These are phyloP conservation scores for Vitellaria paradoxa DNA, from an alignment of 179 eudicot genomes.

Conservation along the genomic window DNA sequence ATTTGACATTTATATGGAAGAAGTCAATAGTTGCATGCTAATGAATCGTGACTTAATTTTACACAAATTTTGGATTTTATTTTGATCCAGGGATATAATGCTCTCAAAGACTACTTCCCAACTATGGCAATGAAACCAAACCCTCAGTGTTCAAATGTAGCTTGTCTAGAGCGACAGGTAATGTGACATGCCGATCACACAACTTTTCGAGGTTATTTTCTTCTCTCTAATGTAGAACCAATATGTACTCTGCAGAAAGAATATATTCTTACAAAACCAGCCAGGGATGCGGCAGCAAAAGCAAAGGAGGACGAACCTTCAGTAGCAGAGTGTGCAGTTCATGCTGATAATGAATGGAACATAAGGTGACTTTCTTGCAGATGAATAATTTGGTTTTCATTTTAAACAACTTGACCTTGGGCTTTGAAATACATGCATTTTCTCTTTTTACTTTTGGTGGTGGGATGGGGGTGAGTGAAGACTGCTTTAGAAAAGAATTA, in stretches of 20 bases:
- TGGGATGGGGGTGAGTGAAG: background rate
- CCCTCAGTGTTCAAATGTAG: conserved; percentile 77
- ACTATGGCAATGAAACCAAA: conserved; percentile 99
- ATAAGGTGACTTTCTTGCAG: conserved; percentile 50
- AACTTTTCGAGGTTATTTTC: conserved; percentile 4
- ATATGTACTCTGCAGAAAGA: conserved; percentile 51
- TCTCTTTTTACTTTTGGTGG: no score
- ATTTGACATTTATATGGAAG: background rate
- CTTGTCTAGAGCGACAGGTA: conserved; percentile 93
- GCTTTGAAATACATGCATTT: background rate
- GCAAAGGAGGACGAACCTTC: conserved; percentile 72
- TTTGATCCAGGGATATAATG: conserved; percentile 73
- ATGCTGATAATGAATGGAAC: conserved; percentile 88
- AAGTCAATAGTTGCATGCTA: background rate
- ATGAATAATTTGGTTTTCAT: background rate
- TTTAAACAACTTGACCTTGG: background rate
- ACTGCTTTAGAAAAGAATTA: background rate
- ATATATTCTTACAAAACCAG: conserved; percentile 66
- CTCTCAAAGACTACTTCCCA: conserved; percentile 87
- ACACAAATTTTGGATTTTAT: conserved; percentile 1
- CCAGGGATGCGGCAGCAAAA: conserved; percentile 87
- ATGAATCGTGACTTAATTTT: background rate
- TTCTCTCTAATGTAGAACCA: background rate
- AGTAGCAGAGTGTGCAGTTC: conserved; percentile 52
- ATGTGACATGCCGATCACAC: background rate